Percentiles rank a stretch among this genome's conserved stretches.
These are phyloP conservation scores for Lyophyllum semitale DNA, from an alignment of 768 basidiomycete genomes.

Conservation along the genomic window DNA sequence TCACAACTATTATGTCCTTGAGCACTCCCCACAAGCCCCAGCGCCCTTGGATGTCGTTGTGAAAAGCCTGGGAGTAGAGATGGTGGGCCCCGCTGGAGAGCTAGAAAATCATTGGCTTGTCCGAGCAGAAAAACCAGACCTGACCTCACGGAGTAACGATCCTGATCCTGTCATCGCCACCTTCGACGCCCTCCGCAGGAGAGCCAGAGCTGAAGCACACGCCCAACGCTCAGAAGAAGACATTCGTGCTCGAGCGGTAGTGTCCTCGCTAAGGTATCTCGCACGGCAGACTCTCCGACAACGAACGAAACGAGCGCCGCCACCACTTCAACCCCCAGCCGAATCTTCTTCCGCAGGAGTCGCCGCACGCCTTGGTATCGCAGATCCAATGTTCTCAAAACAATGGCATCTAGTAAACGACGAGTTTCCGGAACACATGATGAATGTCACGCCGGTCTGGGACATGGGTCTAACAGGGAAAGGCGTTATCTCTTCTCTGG, in stretches of 20 bases:
- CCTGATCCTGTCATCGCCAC: conserved; percentile 51
- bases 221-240: conserved; percentile 39
- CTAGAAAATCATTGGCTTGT: conserved; percentile 84
- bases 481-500: conserved; percentile 83
- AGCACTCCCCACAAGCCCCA: conserved; percentile 48
- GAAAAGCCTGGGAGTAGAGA: conserved; percentile 78
- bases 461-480: conserved; percentile 86
- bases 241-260: conserved; percentile 42
- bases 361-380: conserved; percentile 38
- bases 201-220: conserved; percentile 26
- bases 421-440: conserved; percentile 74
- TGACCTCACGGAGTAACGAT: conserved; percentile 33
- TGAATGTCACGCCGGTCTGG: conserved; percentile 96
- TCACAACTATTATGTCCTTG: conserved; percentile 83
- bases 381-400: conserved; percentile 77
- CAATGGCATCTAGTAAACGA: conserved; percentile 94
- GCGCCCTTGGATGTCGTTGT: conserved; percentile 61
- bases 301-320: conserved; percentile 79
- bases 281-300: conserved; percentile 64
- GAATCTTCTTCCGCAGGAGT: conserved; percentile 14
- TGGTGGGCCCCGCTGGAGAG: conserved; percentile 89
- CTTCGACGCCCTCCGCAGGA: conserved; percentile 44
- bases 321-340: conserved; percentile 41
- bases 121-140: conserved; percentile 46
- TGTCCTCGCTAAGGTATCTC: conserved; percentile 60